Evolutionary conservation across 1,284 basidiomycete species (phyloP).

Genomic region (Fomitiporia mediterranea): DNA sequence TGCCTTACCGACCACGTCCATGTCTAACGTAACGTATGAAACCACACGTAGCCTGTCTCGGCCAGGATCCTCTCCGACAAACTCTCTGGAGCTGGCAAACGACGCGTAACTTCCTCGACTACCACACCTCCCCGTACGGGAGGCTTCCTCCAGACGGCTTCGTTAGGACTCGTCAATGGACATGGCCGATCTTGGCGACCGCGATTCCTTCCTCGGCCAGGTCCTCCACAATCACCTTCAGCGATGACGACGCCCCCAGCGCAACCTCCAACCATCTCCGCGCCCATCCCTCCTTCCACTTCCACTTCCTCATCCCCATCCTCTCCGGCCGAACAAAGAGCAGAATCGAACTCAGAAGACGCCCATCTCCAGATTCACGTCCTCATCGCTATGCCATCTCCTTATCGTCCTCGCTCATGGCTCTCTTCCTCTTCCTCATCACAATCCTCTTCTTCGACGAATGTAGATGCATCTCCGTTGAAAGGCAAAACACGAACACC

Average conservation of each 20-base stretch:
- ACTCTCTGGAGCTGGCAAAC: slow-evolving; percentile 12
- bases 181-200: not conserved
- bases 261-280: slow-evolving; percentile 26
- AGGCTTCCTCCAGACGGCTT: not conserved
- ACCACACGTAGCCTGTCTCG: slow-evolving; percentile 16
- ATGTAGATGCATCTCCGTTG: slow-evolving; percentile 3
- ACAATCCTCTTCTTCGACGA: too few species aligned
- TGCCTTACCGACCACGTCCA: not conserved
- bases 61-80: slow-evolving; percentile 14
- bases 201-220: slow-evolving; percentile 24
- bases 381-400: slow-evolving; percentile 59
- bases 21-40: not conserved
- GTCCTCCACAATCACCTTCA: slow-evolving; percentile 22
- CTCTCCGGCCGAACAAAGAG: slow-evolving; percentile 2
- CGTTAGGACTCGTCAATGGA: not conserved
- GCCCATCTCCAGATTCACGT: slow-evolving; percentile 46
- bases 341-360: slow-evolving; percentile 32
- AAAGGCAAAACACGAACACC: slow-evolving; percentile 30
- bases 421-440: too few species aligned
- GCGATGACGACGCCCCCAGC: slow-evolving; percentile 12
- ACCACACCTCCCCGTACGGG: not conserved
- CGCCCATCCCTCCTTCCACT: slow-evolving; percentile 28
- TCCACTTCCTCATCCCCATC: slow-evolving; percentile 24
- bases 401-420: slow-evolving; percentile 26
- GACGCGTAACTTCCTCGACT: too few species aligned